These are phyloP conservation scores for Verticillium isaacii DNA, from an alignment of 2,329 filamentous ascomycete genomes.

Conservation along the genomic window DNA sequence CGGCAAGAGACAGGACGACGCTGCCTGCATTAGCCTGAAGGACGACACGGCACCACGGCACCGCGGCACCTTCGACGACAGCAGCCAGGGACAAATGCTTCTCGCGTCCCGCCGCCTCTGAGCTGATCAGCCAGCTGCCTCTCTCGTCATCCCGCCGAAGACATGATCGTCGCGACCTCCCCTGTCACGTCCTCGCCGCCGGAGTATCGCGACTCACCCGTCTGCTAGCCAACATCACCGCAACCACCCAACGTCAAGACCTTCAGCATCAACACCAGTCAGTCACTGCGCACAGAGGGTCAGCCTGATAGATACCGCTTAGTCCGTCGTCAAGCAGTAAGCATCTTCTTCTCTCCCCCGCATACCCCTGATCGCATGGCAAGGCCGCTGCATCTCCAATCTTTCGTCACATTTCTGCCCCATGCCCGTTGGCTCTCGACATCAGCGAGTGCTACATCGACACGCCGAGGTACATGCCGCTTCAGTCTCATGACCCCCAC, in stretches of 20 bases:
- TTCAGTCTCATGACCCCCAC: neutral
- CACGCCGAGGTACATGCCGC: neutral
- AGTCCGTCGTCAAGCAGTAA: neutral
- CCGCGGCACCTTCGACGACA: neutral
- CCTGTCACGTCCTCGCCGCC: neutral
- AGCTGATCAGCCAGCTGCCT: neutral
- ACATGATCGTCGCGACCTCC: neutral
- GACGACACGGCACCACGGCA: neutral
- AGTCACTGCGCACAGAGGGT: neutral
- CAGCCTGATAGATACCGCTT: neutral
- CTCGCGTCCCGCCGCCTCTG: neutral
- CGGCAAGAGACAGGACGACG: neutral
- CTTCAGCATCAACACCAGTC: neutral
- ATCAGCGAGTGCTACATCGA: neutral
- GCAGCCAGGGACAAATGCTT: neutral
- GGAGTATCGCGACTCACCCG: neutral
- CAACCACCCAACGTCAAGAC: neutral
- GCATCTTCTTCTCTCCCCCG: neutral
- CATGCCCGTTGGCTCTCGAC: neutral
- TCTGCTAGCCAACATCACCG: neutral
- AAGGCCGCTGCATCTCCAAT: neutral
- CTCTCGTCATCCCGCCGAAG: neutral
- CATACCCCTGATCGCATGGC: neutral
- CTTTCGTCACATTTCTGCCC: neutral
- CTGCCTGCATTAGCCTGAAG: neutral